Conservation (phyloP, 768 basidiomycete genomes). For the Tricholoma terreum region DNA sequence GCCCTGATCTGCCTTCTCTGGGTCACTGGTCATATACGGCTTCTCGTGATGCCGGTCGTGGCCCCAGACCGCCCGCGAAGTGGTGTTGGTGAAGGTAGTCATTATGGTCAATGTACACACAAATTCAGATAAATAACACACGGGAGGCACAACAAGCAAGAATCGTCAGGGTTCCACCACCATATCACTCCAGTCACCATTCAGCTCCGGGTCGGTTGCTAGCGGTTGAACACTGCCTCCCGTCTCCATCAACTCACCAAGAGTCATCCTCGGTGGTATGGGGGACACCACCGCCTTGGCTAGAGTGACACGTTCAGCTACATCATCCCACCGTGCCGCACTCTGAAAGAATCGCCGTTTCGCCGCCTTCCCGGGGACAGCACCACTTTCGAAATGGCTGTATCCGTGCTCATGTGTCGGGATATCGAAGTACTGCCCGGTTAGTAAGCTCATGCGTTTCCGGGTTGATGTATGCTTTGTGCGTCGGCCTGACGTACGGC, state of each 20-base stretch:
- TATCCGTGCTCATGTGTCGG: slow-evolving; percentile 43
- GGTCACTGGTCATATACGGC: too few species aligned
- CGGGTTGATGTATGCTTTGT: slow-evolving; percentile 18
- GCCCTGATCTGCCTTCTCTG: too few species aligned
- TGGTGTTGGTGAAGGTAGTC: too few species aligned
- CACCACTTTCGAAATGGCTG: too few species aligned
- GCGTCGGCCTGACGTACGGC: slow-evolving; percentile 17
- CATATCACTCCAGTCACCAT: slow-evolving; percentile 28
- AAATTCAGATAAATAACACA: neutral
- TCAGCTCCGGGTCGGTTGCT: slow-evolving; percentile 16
- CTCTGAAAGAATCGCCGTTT: slow-evolving; percentile 62
- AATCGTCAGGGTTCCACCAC: slow-evolving; percentile 18
- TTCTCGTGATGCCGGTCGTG: too few species aligned
- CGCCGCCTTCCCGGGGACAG: slow-evolving; percentile 25
- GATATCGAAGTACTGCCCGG: too few species aligned
- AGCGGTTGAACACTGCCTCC: slow-evolving; percentile 15
- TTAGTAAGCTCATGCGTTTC: too few species aligned
- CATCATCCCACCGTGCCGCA: slow-evolving; percentile 30
- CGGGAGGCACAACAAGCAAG: neutral
- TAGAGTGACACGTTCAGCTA: too few species aligned
- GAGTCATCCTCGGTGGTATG: slow-evolving; percentile 8
- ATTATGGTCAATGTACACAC: neutral
- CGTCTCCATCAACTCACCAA: slow-evolving; percentile 21
- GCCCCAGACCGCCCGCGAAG: too few species aligned
- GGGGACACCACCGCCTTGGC: slow-evolving; percentile 16